Percentiles rank a stretch among this genome's conserved stretches.
These are phyloP conservation scores for Lyophyllum atratum DNA, from an alignment of 768 basidiomycete species.

Conservation along the genomic window DNA sequence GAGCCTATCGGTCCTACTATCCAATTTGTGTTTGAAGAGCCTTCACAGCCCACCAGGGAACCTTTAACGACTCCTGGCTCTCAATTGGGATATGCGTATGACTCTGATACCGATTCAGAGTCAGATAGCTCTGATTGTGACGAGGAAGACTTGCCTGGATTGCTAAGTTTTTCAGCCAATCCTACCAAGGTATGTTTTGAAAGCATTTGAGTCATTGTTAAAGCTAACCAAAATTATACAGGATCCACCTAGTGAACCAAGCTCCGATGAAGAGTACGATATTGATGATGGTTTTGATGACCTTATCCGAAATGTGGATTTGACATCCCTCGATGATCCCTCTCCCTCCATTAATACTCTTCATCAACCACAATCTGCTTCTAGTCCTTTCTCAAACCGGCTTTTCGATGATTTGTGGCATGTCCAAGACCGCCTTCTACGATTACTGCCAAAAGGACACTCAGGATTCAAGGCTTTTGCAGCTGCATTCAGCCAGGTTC, in stretches of 20 bases:
- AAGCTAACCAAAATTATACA: not conserved
- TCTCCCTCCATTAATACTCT: too few relatives aligned
- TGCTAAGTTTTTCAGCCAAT: not conserved
- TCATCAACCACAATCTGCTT: too few relatives aligned
- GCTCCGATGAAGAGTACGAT: not conserved
- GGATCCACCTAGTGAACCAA: not conserved
- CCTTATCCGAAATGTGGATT: not conserved
- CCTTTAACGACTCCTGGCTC: too few relatives aligned
- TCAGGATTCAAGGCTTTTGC: too few relatives aligned
- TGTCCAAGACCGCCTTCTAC: too few relatives aligned
- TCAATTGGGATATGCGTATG: not conserved
- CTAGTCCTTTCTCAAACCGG: too few relatives aligned
- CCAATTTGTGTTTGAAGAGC: not conserved
- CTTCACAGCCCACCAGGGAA: not conserved
- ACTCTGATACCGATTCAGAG: not conserved
- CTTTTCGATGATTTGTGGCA: too few relatives aligned
- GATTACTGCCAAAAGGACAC: too few relatives aligned
- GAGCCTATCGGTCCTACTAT: not conserved
- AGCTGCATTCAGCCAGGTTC: too few relatives aligned
- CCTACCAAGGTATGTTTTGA: not conserved
- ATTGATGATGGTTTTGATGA: not conserved
- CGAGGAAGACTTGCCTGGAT: not conserved
- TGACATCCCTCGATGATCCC: not conserved
- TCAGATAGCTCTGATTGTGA: not conserved
- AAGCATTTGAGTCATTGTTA: not conserved